These are phyloP conservation scores for Penstemon barbatus DNA, from an alignment of 257 asterid species.

Conservation along the genomic window DNA sequence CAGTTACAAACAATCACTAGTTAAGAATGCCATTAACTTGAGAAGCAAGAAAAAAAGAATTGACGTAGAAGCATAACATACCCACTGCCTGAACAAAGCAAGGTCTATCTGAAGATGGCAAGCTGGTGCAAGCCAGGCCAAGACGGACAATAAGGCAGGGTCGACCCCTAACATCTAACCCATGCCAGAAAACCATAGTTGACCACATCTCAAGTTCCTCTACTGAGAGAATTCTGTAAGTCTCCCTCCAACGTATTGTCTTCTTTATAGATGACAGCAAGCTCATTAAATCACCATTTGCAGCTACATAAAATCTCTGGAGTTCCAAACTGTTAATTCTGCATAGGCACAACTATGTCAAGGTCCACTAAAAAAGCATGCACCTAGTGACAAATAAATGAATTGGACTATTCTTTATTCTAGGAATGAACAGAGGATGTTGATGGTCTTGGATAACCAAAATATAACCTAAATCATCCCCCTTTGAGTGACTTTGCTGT, in stretches of 20 bases:
- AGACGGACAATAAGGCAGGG: slow-evolving; percentile 90
- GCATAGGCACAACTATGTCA: slow-evolving; percentile 43
- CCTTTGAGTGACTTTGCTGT: slow-evolving; percentile 2
- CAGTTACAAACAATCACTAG: slow-evolving; percentile 40
- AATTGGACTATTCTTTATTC: background rate
- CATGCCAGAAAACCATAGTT: slow-evolving; percentile 92
- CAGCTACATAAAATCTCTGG: slow-evolving; percentile 67
- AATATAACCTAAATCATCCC: background rate
- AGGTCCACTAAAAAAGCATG: slow-evolving; percentile 29
- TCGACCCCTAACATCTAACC: slow-evolving; percentile 60
- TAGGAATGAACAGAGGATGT: background rate
- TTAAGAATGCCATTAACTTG: slow-evolving; percentile 23
- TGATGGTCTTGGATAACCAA: slow-evolving; percentile 12
- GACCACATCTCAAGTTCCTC: slow-evolving; percentile 93
- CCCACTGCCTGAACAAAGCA: slow-evolving; percentile 92
- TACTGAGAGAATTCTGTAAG: slow-evolving; percentile 69
- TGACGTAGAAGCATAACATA: slow-evolving; percentile 40
- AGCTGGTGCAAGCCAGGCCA: slow-evolving; percentile 69
- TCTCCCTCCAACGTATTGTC: slow-evolving; percentile 91
- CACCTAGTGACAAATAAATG: slow-evolving; percentile 1
- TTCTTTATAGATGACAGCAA: slow-evolving; percentile 69
- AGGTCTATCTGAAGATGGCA: slow-evolving; percentile 69
- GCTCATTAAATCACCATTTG: slow-evolving; percentile 63
- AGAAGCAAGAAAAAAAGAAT: slow-evolving; percentile 5
- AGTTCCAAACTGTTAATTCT: slow-evolving; percentile 73